A percentile compares a stretch with the other conserved stretches of the same genome.
Conservation (phyloP, 805 yeast genomes). For the Zygosaccharomyces siamensis region DNA sequence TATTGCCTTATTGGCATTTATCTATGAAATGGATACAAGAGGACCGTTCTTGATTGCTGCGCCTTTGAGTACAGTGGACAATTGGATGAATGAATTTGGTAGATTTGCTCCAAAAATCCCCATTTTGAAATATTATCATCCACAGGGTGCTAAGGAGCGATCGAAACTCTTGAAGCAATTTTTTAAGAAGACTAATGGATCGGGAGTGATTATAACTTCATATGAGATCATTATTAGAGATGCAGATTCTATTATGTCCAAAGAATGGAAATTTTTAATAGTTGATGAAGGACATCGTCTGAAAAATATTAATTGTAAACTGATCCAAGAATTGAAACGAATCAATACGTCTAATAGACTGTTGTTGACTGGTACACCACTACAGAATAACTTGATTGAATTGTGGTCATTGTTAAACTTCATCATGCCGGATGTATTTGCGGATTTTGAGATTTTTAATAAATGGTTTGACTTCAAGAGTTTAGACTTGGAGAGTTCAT, state of each 20-base stretch:
- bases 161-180: conserved; percentile 36
- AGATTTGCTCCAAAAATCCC: conserved; percentile 69
- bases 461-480: conserved; percentile 88
- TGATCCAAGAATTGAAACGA: conserved; percentile 66
- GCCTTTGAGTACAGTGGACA: conserved; percentile 78
- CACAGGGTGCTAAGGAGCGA: conserved; percentile 42
- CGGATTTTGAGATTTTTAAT: conserved; percentile 83
- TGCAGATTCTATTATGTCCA: conserved; percentile 45
- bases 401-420: conserved; percentile 90
- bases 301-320: conserved; percentile 74
- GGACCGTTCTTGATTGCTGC: conserved; percentile 80
- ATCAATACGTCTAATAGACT: conserved; percentile 65
- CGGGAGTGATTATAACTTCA: conserved; percentile 66
- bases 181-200: conserved; percentile 36
- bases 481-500: conserved; percentile 34
- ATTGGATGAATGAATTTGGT: conserved; percentile 73
- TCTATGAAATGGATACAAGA: conserved; percentile 68
- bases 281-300: conserved; percentile 96
- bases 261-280: conserved; percentile 75
- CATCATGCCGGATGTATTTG: conserved; percentile 87
- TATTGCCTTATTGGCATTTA: conserved; percentile 68
- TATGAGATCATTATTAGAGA: conserved; percentile 79
- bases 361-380: conserved; percentile 90
- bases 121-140: conserved; percentile 60
- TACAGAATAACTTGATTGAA: conserved; percentile 86